A percentile compares a stretch with the other conserved stretches of the same genome.
These are phyloP conservation scores for Melaleuca quinquenervia DNA, from an alignment of 345 rosid genomes.

Conservation along the genomic window DNA sequence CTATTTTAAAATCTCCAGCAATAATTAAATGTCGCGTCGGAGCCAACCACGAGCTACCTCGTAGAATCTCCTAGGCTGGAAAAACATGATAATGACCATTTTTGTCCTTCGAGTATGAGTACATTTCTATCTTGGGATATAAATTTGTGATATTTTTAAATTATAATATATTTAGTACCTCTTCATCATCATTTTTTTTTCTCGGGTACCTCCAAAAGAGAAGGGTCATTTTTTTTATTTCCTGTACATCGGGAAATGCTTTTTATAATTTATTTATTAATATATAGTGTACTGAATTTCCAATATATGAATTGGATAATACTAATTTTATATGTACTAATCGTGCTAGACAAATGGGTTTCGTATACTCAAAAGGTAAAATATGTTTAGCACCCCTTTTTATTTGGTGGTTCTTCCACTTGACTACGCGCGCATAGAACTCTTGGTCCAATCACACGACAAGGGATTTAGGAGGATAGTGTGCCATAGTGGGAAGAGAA, in stretches of 20 bases:
- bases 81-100: not conserved
- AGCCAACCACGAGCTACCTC: too few relatives aligned
- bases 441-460: not conserved
- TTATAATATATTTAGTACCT: too few relatives aligned
- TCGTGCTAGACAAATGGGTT: not conserved
- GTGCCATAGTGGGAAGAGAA: not conserved
- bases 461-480: not conserved
- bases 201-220: too few relatives aligned
- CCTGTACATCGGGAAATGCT: too few relatives aligned
- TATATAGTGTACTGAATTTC: not conserved
- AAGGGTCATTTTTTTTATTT: too few relatives aligned
- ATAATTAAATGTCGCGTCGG: not conserved
- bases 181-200: too few relatives aligned
- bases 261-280: not conserved
- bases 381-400: not conserved
- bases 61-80: too few relatives aligned
- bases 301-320: not conserved
- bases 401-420: not conserved
- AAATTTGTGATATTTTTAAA: not conserved
- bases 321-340: not conserved
- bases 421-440: not conserved
- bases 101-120: not conserved
- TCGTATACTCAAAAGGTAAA: not conserved
- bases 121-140: too few relatives aligned
- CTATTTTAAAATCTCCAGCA: rapidly evolving